Base-by-base conservation (phyloP, 2,329 filamentous ascomycete genomes). In the Talaromyces albobiverticillius region DNA sequence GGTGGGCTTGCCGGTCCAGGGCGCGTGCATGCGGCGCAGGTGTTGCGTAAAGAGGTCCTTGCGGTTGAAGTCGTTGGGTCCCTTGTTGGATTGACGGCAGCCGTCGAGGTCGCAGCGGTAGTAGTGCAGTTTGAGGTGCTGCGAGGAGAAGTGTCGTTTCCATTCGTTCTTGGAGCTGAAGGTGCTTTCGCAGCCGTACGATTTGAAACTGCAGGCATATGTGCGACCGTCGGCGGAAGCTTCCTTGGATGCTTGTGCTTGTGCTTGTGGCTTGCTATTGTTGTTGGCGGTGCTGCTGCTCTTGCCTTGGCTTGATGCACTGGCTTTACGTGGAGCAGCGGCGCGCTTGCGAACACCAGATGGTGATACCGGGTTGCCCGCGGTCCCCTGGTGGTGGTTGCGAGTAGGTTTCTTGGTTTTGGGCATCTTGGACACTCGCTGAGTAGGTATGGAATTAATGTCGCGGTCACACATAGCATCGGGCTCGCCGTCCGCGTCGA, bases 41-140 rank as follows among this genome's bases (percentile, higher is more conserved):
- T 96, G 93, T 64, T 95, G 90, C 0, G 87, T 90, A 74, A 92
- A 96, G 9, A 96, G 82, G 64, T 96, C 92, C 68, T 95, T 95
- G 64, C 92, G 87, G 71, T 95, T 95, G 77, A 96, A 96, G 69
- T 84, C 85, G 62, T 87, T 85, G 36, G 75, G 75, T 5, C 78
- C 71, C 10, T 63, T 62, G 66, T 61, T n/a, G 60, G 66, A 32
- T n/a, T 57, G n/a, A 55, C 68, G 67, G 66, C 84, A 87, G 7
- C 70, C 65, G 57, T 83, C 87, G 29, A 87, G 76, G 60, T 85
- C 81, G 73, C 92, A 97, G 54, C 87, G 78, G 83, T 86, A 96
- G 71, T 85, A 88, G 42, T 81, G 76, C 3, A 89, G 77, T 51
- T 86, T 82, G 20, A 96, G 77, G 66, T 97, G 93, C 66, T 95